A percentile compares a stretch with the other conserved stretches of the same genome.
These are phyloP conservation scores for Colletotrichum liaoningense DNA, from an alignment of 2,329 filamentous ascomycete genomes.

Conservation along the genomic window DNA sequence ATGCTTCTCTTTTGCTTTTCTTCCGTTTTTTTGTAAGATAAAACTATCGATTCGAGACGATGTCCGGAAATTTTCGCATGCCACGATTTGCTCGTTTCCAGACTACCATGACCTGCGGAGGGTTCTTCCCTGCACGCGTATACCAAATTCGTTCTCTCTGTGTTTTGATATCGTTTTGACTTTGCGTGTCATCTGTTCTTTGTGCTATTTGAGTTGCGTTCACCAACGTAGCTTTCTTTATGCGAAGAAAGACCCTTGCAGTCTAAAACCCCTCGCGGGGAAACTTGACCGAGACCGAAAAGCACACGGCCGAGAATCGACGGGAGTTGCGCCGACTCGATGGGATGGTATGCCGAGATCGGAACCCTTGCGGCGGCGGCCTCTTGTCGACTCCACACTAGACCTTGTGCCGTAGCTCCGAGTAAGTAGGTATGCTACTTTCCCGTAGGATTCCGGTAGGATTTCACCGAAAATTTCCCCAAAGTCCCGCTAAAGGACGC, in stretches of 20 bases:
- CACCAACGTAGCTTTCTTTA: background rate
- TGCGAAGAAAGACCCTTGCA: no score
- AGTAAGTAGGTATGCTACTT: background rate
- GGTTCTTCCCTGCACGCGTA: slow-evolving; percentile 1
- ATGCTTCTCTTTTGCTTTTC: background rate
- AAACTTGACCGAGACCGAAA: background rate
- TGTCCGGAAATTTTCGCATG: background rate
- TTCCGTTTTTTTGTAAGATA: slow-evolving; percentile 14
- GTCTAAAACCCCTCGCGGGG: no score
- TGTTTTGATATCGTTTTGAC: background rate
- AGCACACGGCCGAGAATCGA: background rate
- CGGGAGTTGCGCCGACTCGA: no score
- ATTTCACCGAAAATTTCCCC: background rate
- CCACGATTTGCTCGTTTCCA: background rate
- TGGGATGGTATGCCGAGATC: slow-evolving; percentile 1
- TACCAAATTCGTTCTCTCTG: background rate
- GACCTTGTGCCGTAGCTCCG: background rate
- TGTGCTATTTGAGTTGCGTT: background rate
- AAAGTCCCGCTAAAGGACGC: background rate
- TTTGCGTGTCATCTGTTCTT: slow-evolving; percentile 3
- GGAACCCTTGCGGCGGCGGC: slow-evolving; percentile 11
- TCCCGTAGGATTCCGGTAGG: background rate
- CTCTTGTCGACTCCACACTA: background rate
- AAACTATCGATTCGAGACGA: background rate
- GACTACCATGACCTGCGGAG: slow-evolving; percentile 3